Conservation (phyloP, 352 stramenopile genomes). For the Phytophthora boehmeriae region DNA sequence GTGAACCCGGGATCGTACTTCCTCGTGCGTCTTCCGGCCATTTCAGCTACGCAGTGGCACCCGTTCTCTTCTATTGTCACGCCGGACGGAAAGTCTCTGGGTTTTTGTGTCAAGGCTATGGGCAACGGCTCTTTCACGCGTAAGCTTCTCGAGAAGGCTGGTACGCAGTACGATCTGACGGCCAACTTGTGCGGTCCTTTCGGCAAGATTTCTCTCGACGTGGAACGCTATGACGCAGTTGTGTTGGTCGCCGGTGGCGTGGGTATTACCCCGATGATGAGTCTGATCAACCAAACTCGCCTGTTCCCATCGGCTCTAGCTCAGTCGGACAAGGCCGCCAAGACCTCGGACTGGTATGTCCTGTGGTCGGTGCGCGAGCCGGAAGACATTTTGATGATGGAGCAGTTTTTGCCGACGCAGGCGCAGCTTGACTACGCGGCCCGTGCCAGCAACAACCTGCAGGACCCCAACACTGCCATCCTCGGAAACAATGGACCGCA, state of each 20-base stretch:
- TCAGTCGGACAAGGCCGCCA: slow-evolving; percentile 26
- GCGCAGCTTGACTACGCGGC: slow-evolving; percentile 44
- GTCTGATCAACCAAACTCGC: slow-evolving; percentile 71
- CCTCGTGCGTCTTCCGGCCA: slow-evolving; percentile 67
- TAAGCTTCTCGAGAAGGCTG: slow-evolving; percentile 49
- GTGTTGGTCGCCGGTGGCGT: slow-evolving; percentile 75
- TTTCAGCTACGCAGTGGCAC: slow-evolving; percentile 76
- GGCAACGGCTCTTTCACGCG: slow-evolving; percentile 59
- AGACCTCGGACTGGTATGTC: slow-evolving; percentile 55
- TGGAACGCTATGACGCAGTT: slow-evolving; percentile 69
- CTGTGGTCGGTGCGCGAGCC: slow-evolving; percentile 68
- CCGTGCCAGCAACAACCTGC: slow-evolving; percentile 35
- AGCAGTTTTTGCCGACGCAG: slow-evolving; percentile 67
- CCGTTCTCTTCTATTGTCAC: slow-evolving; percentile 84
- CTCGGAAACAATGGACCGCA: slow-evolving; percentile 18
- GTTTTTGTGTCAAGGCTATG: slow-evolving; percentile 76
- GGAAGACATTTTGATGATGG: slow-evolving; percentile 75
- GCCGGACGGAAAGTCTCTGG: slow-evolving; percentile 71
- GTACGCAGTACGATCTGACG: slow-evolving; percentile 44
- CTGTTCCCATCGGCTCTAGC: slow-evolving; percentile 30
- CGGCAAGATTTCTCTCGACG: slow-evolving; percentile 63
- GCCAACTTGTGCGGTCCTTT: slow-evolving; percentile 74
- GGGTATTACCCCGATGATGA: slow-evolving; percentile 82
- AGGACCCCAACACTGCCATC: slow-evolving; percentile 56
- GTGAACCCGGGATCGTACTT: slow-evolving; percentile 78